These are phyloP conservation scores for Pseudonectria buxi DNA, from an alignment of 2,329 filamentous ascomycete genomes.

Conservation along the genomic window DNA sequence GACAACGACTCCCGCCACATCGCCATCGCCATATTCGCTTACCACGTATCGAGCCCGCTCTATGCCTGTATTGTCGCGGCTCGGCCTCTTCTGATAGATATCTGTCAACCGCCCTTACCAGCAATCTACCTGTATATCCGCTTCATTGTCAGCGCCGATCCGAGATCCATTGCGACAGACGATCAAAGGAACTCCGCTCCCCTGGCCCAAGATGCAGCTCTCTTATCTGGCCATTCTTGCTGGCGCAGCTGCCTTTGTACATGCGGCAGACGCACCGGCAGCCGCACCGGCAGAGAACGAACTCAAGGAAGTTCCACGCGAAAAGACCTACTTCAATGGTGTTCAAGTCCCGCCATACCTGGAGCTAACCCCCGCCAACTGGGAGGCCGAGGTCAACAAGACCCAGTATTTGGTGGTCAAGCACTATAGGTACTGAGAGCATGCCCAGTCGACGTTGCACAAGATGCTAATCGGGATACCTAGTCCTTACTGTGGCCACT, in stretches of 20 bases:
- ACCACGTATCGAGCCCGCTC: too few species aligned
- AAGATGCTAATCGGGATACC: conserved; percentile 5
- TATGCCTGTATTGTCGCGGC: too few species aligned
- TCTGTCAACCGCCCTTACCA: too few species aligned
- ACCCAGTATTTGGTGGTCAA: conserved; percentile 51
- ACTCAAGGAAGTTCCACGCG: conserved; percentile 20
- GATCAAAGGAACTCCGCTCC: too few species aligned
- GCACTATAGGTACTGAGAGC: conserved; percentile 55
- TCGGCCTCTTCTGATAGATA: too few species aligned
- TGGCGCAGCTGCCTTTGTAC: conserved; percentile 29
- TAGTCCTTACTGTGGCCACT: conserved; percentile 63
- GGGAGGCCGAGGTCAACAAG: conserved; percentile 49
- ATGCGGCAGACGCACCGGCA: too few species aligned
- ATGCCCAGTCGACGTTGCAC: not conserved
- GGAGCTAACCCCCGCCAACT: conserved; percentile 51
- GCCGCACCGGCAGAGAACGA: conserved; percentile 27
- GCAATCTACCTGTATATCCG: too few species aligned
- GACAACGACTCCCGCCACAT: too few species aligned
- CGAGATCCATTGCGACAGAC: too few species aligned
- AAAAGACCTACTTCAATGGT: conserved; percentile 58
- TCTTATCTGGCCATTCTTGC: conserved; percentile 40
- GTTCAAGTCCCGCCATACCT: conserved; percentile 59
- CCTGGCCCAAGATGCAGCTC: conserved; percentile 25
- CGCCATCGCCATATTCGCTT: too few species aligned
- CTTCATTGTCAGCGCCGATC: too few species aligned